Base-by-base conservation (phyloP, 345 rosid species). In the Acer yangbiense region DNA sequence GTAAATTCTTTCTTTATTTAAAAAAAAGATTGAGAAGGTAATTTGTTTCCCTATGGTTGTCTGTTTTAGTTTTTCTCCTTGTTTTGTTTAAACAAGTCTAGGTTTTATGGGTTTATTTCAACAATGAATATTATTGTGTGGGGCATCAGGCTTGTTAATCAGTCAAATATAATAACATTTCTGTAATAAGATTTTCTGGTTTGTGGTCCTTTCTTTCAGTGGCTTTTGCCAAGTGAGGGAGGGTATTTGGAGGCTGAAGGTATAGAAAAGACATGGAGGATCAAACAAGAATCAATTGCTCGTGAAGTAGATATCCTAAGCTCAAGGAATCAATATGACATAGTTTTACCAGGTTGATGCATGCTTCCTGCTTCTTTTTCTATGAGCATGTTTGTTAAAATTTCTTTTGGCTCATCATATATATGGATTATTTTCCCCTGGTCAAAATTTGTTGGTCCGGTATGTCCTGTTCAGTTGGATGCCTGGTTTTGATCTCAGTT, bases 241-340 rank as follows among this genome's bases (percentile, higher is more conserved):
- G 95, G 98, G 4, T 93, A 83, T 86, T 83, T 97, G 82, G 99
- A 90, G 88, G 77, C 93, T 12, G 98, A 97, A 20, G 98, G 97
- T 77, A 68, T 91, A 73, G 98, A 97, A 72, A 97, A 90, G 87
- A 90, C 98, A 71, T 90, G 92, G 93, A 86, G 87, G 77, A 76
- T 94, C 80, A 88, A 77, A 80, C 99, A 97, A 80, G 90, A 88
- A 39, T 72, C 87, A 16, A 89, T 97, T 78, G 82, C 86, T 68
- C 73, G 48, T 1, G 95, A 88, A 84, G 89, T 97, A 64, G 93
- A 84, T 80, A 79, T 89, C 64, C 77, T 76, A 72, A 94, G 97
- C 76, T 73, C 79, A 74, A 94, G 82, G 83, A 91, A 91, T 80
- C 97, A 89, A 69, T 90, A 87, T 85, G 99, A 93, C 77, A 88